A percentile compares a stretch with the other conserved stretches of the same genome.
Conservation (phyloP, 495 filamentous ascomycete genomes). For the Bryoglossum gracile region DNA sequence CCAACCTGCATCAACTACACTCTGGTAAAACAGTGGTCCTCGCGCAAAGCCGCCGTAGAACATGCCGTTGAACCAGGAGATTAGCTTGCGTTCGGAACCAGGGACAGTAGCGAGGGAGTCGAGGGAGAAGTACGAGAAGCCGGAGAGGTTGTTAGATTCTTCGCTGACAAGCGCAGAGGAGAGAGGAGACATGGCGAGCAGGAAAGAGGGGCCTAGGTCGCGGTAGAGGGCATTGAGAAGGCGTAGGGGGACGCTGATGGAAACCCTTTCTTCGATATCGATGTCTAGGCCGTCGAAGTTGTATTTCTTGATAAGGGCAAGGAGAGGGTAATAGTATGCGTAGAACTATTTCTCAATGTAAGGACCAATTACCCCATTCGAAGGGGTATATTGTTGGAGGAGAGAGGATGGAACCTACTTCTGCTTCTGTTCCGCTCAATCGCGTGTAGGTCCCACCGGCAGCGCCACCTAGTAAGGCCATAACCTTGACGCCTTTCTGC, state of each 20-base stretch:
- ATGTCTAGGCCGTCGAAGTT: constrained; percentile 36
- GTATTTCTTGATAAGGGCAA: constrained; percentile 26
- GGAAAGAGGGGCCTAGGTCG: constrained; percentile 37
- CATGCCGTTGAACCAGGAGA: constrained; percentile 37
- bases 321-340: constrained; percentile 33
- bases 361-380: not conserved
- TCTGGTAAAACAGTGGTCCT: constrained; percentile 29
- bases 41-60: constrained; percentile 38
- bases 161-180: constrained; percentile 32
- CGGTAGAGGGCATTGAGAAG: constrained; percentile 32
- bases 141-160: constrained; percentile 31
- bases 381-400: not conserved
- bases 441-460: constrained; percentile 29
- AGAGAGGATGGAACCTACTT: constrained; percentile 4
- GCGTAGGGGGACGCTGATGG: constrained; percentile 25
- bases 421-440: constrained; percentile 29
- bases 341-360: constrained; percentile 26
- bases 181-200: constrained; percentile 38
- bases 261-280: constrained; percentile 36
- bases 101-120: constrained; percentile 26
- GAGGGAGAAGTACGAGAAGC: constrained; percentile 35
- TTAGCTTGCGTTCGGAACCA: constrained; percentile 22
- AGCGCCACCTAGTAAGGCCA: constrained; percentile 38
- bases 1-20: constrained; percentile 34
- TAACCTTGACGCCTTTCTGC: constrained; percentile 33